These are phyloP conservation scores for Pugionium dolabratum DNA, from an alignment of 345 rosid genomes.

Conservation along the genomic window DNA sequence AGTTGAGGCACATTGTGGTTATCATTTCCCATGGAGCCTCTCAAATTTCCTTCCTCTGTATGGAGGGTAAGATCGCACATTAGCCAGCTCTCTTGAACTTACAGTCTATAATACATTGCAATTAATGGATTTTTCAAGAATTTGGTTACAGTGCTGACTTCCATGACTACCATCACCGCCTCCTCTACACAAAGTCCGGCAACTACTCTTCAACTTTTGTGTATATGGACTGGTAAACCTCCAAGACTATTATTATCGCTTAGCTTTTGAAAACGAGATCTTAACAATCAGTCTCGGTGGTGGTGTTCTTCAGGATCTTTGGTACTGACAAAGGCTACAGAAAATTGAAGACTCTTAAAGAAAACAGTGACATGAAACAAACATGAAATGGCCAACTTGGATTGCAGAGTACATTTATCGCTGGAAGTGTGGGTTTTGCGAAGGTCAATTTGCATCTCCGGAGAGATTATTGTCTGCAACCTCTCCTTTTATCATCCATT, in stretches of 20 bases:
- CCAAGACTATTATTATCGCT: neutral
- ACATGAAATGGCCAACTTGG: constrained; percentile 23
- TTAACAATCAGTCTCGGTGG: neutral
- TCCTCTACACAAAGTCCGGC: constrained; percentile 95
- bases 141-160: constrained; percentile 73
- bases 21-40: constrained; percentile 99
- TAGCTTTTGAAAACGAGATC: neutral
- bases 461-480: constrained; percentile 20
- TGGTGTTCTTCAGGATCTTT: constrained; percentile 63
- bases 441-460: neutral
- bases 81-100: neutral
- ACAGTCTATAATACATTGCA: neutral
- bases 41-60: constrained; percentile 89
- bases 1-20: constrained; percentile 98
- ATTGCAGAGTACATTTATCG: constrained; percentile 29
- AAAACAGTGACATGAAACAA: constrained; percentile 34
- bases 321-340: constrained; percentile 94
- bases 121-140: neutral
- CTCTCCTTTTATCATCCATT: constrained; percentile 9
- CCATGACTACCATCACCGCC: constrained; percentile 97
- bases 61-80: constrained; percentile 75
- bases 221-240: constrained; percentile 93
- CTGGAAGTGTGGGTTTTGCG: constrained; percentile 9
- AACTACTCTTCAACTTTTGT: constrained; percentile 92
- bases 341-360: constrained; percentile 74